Base-by-base conservation (phyloP, 2,329 filamentous ascomycete genomes). In the Colletotrichum brevisporum region DNA sequence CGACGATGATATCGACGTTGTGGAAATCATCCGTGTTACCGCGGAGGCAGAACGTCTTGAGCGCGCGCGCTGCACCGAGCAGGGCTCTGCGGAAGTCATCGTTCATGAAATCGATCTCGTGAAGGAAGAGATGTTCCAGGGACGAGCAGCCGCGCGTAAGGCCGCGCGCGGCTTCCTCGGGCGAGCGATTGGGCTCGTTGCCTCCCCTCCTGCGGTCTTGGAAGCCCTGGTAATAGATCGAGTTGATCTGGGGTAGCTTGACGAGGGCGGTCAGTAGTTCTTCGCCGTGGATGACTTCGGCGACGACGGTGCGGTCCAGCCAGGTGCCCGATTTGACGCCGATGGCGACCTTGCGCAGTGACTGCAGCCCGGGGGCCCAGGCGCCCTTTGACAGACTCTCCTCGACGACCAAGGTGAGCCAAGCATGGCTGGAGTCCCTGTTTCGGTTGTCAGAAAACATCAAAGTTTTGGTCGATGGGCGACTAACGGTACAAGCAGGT, bases 281-380 rank as follows among this genome's bases (percentile, higher is more conserved):
- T 6, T 48, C 47, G 6, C 8, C 15, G 27, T 51, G 27, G 4
- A n/a, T 15, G n/a, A 52, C 36, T 6, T 47, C 16, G 24, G 16
- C 58, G 12, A 4, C 5, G 21, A 27, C 18, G 15, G 26, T 16
- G 15, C 41, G 41, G 16, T 60, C 43, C 15, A 47, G 15, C 41
- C 26, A 61, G 6, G 26, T 50, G 3, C 24, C 52, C 18, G 39
- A 55, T 16, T 21, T 27, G 8, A 62, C 36, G 43, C 57, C 57
- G 24, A 67, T n/a, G 31, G 52, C 57, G 10, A 62, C 31, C 13
- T 36, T 31, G 31, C 58, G 58, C 8, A 61, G 58, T 10, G 48
- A 48, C 10, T n/a, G 41, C 8, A 69, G 39, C n/a, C 50, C 62
- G 4, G 36, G 45, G n/a, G 50, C 6, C 60, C 50, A 63, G n/a